A percentile compares a stretch with the other conserved stretches of the same genome.
phyloP scores from a whole-genome alignment of 768 basidiomycete species.

The Pleurotus cornucopiae region DNA sequence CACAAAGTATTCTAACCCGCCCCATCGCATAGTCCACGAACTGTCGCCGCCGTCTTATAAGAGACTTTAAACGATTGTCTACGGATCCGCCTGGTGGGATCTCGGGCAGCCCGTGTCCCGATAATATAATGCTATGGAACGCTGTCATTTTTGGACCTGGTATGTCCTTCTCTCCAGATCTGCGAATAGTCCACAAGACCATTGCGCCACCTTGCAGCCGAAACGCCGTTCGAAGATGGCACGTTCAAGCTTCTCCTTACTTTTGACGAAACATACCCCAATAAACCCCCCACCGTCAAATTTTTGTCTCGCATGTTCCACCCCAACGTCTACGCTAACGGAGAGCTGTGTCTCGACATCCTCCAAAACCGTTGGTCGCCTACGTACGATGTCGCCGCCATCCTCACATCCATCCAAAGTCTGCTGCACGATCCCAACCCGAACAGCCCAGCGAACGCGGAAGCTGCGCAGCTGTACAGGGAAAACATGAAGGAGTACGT shows the following conservation, averaged over 20 bases:
- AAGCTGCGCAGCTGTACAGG: slow-evolving; percentile 93
- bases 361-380: slow-evolving; percentile 99
- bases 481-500: slow-evolving; percentile 99
- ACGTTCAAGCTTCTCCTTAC: slow-evolving; percentile 95
- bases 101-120: slow-evolving; percentile 93
- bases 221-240: slow-evolving; percentile 98
- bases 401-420: slow-evolving; percentile 94
- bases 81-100: slow-evolving; percentile 95
- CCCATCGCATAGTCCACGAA: slow-evolving; percentile 77
- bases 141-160: slow-evolving; percentile 99
- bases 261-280: slow-evolving; percentile 98
- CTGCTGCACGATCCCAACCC: slow-evolving; percentile 97
- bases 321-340: slow-evolving; percentile 97
- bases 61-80: slow-evolving; percentile 95
- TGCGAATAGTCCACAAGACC: slow-evolving; percentile 1
- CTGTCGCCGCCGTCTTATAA: slow-evolving; percentile 91
- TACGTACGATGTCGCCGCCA: slow-evolving; percentile 98
- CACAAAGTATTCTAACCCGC: not conserved
- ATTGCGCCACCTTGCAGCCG: slow-evolving; percentile 47
- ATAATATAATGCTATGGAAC: slow-evolving; percentile 99
- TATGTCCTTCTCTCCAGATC: slow-evolving; percentile 32
- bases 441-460: slow-evolving; percentile 96
- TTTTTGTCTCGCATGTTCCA: slow-evolving; percentile 99
- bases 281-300: slow-evolving; percentile 96
- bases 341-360: slow-evolving; percentile 97